These are phyloP conservation scores for Amaranthus palmeri DNA, from an alignment of 148 eudicot genomes.

Conservation along the genomic window DNA sequence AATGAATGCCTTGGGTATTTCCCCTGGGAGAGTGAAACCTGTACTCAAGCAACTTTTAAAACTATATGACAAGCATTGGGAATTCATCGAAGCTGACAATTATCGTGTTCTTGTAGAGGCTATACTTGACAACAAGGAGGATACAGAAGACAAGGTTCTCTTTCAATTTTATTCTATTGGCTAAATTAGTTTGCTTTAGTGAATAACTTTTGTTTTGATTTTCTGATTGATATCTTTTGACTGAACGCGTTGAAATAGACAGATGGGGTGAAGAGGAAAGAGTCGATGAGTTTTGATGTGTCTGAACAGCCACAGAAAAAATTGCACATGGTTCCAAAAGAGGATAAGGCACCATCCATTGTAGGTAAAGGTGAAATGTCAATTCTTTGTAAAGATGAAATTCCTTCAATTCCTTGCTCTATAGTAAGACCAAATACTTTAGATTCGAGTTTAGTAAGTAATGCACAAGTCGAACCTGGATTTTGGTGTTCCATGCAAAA, in stretches of 20 bases:
- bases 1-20: conserved; percentile 44
- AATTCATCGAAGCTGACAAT: conserved; percentile 55
- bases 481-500: conserved; percentile 29
- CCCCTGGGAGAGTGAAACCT: conserved; percentile 31
- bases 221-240: not conserved
- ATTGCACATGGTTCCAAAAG: conserved; percentile 21
- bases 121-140: conserved; percentile 47
- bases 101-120: conserved; percentile 66
- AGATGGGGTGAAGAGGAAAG: conserved; percentile 31
- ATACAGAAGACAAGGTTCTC: conserved; percentile 32
- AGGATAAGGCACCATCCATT: conserved; percentile 36
- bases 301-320: conserved; percentile 39
- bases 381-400: conserved; percentile 16
- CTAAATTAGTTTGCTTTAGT: not conserved
- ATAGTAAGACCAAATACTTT: conserved; percentile 19
- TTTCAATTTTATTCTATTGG: not conserved
- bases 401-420: conserved; percentile 18
- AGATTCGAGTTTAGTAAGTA: conserved; percentile 13
- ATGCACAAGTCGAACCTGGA: conserved; percentile 20
- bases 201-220: too few species aligned
- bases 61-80: conserved; percentile 57
- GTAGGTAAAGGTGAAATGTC: conserved; percentile 13
- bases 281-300: conserved; percentile 12
- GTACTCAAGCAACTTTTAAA: conserved; percentile 43
- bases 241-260: conserved; percentile 15